These are phyloP conservation scores for Candida sp. DNA, from an alignment of 1,139 yeast genomes.

Conservation along the genomic window DNA sequence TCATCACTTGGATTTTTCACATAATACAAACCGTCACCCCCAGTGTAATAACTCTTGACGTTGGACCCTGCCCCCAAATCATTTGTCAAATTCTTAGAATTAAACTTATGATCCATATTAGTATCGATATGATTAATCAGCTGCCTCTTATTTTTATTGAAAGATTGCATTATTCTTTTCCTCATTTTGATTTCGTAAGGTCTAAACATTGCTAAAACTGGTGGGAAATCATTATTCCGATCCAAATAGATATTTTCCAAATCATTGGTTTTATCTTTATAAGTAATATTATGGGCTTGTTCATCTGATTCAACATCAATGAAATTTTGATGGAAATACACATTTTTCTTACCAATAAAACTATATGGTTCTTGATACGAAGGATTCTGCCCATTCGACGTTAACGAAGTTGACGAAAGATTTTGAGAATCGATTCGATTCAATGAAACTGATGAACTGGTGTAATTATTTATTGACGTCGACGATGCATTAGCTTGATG, in stretches of 20 bases:
- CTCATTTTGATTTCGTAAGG: constrained; percentile 48
- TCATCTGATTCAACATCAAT: constrained; percentile 8
- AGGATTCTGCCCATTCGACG: not conserved
- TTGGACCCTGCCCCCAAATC: constrained; percentile 31
- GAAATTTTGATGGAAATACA: constrained; percentile 30
- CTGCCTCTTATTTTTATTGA: constrained; percentile 13
- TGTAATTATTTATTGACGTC: not conserved
- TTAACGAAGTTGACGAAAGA: not conserved
- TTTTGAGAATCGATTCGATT: not conserved
- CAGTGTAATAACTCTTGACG: constrained; percentile 34
- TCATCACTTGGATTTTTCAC: constrained; percentile 51
- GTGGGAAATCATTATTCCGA: constrained; percentile 20
- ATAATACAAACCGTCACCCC: constrained; percentile 55
- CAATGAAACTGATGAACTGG: not conserved
- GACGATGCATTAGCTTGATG: not conserved
- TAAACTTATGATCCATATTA: constrained; percentile 4
- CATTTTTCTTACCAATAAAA: constrained; percentile 23
- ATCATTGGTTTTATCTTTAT: not conserved
- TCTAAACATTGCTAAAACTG: constrained; percentile 48
- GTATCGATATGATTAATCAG: constrained; percentile 5
- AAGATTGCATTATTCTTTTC: constrained; percentile 32
- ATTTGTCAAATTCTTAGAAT: constrained; percentile 11
- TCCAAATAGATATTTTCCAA: constrained; percentile 3
- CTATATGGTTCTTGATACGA: not conserved
- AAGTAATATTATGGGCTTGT: not conserved